phyloP scores from a whole-genome alignment of 2,329 filamentous ascomycete genomes.

The Fusarium sp. region DNA sequence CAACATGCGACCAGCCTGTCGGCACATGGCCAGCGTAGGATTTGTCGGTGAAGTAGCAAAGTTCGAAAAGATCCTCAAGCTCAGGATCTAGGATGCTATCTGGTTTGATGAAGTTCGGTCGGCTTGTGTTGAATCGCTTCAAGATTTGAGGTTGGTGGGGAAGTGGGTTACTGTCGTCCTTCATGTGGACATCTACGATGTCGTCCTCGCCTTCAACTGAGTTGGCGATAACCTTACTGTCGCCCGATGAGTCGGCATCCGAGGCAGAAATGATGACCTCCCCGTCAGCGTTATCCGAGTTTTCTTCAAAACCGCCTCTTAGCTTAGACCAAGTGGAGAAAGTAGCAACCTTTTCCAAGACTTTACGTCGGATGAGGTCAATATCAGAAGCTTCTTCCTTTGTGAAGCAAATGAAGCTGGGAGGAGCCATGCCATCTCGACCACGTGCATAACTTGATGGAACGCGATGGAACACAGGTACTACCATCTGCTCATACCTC shows the following conservation, averaged over 20 bases:
- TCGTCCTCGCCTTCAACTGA: constrained; percentile 91
- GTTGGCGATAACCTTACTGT: constrained; percentile 76
- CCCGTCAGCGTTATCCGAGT: constrained; percentile 68
- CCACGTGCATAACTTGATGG: constrained; percentile 48
- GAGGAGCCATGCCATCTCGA: constrained; percentile 54
- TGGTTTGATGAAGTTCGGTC: constrained; percentile 65
- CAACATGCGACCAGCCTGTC: constrained; percentile 74
- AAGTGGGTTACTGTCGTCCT: constrained; percentile 61
- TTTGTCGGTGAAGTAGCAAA: constrained; percentile 71
- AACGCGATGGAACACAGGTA: constrained; percentile 75
- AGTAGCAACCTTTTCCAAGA: constrained; percentile 79
- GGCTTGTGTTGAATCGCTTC: constrained; percentile 60
- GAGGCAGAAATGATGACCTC: constrained; percentile 75
- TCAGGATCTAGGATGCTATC: constrained; percentile 68
- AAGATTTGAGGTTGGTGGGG: constrained; percentile 49
- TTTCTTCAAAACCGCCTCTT: constrained; percentile 59
- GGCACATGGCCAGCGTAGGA: constrained; percentile 68
- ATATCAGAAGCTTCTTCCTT: constrained; percentile 75
- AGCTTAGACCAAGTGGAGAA: constrained; percentile 79
- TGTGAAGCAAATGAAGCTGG: constrained; percentile 80
- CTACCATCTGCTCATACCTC: constrained; percentile 72
- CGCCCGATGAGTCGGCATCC: constrained; percentile 73
- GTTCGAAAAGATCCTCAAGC: constrained; percentile 79
- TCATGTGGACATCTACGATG: constrained; percentile 90
- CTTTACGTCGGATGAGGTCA: constrained; percentile 81